phyloP scores from a whole-genome alignment of 305 asterid genomes.

The Solanum hybrid region DNA sequence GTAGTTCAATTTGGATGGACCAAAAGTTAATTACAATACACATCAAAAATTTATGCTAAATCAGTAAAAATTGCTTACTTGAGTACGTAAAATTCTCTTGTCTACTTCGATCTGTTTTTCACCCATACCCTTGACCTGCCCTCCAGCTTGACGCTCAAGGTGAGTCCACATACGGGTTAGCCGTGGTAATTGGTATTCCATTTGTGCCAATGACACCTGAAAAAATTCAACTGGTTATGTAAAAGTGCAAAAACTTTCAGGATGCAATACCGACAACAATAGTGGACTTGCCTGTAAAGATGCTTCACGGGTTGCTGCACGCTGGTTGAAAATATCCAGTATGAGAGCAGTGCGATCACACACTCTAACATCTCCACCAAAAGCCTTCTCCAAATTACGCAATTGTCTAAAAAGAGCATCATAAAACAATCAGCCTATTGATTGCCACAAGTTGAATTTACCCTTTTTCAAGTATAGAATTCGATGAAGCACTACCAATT shows the following conservation, averaged over 20 bases:
- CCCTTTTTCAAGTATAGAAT: neutral
- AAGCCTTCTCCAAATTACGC: conserved; percentile 77
- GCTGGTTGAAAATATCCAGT: conserved; percentile 86
- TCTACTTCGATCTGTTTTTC: conserved; percentile 98
- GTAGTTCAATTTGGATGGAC: neutral
- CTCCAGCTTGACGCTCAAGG: conserved; percentile 98
- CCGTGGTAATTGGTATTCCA: conserved; percentile 92
- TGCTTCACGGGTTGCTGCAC: conserved; percentile 97
- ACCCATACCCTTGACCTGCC: conserved; percentile 99
- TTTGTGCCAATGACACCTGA: conserved; percentile 88
- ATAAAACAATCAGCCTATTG: conserved; percentile 1
- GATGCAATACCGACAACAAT: neutral
- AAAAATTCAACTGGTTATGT: conserved; percentile 7
- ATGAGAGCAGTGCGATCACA: conserved; percentile 97
- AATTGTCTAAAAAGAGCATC: conserved; percentile 52
- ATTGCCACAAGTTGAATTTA: neutral
- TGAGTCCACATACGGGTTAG: conserved; percentile 93
- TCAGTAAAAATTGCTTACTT: conserved; percentile 38
- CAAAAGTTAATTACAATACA: neutral
- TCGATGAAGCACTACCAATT: neutral
- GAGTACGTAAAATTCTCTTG: conserved; percentile 90
- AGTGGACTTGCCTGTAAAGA: conserved; percentile 53
- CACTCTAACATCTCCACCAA: conserved; percentile 86
- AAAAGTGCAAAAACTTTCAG: conserved; percentile 1
- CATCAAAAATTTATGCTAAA: neutral